Conservation (phyloP, 106 monocot species). For the Chionographis japonica region DNA sequence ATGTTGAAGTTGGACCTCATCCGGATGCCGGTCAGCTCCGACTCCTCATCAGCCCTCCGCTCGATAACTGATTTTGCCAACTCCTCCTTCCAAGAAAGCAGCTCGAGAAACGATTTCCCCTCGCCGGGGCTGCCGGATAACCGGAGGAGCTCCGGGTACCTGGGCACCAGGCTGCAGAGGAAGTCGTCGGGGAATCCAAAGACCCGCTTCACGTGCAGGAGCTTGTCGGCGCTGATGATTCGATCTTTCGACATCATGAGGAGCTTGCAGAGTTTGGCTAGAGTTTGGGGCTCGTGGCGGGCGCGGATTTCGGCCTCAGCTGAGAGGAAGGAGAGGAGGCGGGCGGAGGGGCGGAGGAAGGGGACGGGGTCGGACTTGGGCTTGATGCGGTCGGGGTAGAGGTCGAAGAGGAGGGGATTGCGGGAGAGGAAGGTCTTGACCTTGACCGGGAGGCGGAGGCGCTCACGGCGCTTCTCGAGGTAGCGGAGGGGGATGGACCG, state of each 20-base stretch:
- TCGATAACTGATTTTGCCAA: constrained; percentile 61
- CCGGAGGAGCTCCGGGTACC: constrained; percentile 35
- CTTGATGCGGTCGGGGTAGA: constrained; percentile 53
- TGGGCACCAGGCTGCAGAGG: constrained; percentile 43
- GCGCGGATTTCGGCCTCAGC: constrained; percentile 26
- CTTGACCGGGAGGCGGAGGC: constrained; percentile 53
- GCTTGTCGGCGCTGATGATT: constrained; percentile 48
- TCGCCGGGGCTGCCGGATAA: constrained; percentile 33
- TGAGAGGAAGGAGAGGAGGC: constrained; percentile 38
- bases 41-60: constrained; percentile 52
- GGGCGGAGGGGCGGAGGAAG: constrained; percentile 53
- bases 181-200: constrained; percentile 83
- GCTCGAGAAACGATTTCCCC: constrained; percentile 39
- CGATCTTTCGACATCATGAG: constrained; percentile 69
- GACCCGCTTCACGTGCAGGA: constrained; percentile 58
- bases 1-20: constrained; percentile 70
- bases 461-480: constrained; percentile 74
- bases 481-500: constrained; percentile 62
- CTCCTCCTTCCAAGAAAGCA: constrained; percentile 65
- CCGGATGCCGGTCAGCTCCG: constrained; percentile 37
- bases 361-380: constrained; percentile 47
- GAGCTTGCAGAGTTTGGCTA: constrained; percentile 71
- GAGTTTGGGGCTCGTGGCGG: constrained; percentile 23
- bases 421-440: constrained; percentile 62
- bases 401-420: constrained; percentile 58